phyloP scores from a whole-genome alignment of 1,284 basidiomycete species.

The Puccinia triticina region DNA sequence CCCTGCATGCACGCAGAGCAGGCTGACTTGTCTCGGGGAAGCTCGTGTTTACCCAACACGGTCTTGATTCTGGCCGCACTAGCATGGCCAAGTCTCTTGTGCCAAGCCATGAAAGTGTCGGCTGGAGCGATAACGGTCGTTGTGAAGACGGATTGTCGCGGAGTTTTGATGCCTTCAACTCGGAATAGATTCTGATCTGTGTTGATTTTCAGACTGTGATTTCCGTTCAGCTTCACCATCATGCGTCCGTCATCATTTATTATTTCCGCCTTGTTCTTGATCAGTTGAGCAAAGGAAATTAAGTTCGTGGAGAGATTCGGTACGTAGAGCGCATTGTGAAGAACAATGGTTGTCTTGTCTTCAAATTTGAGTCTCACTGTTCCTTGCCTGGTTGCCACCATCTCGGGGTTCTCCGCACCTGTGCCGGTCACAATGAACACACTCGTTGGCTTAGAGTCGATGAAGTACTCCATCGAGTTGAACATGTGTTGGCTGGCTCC shows the following conservation, averaged over 20 bases:
- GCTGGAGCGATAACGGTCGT: too few species aligned
- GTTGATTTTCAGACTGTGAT: neutral
- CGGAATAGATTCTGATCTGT: too few species aligned
- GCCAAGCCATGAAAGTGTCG: neutral
- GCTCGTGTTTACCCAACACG: neutral
- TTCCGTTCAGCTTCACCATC: neutral
- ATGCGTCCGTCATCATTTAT: too few species aligned
- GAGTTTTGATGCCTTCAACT: too few species aligned
- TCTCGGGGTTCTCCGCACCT: too few species aligned
- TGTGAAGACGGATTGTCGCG: too few species aligned
- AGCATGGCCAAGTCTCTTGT: neutral
- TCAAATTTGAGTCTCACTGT: neutral
- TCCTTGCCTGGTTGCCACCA: too few species aligned
- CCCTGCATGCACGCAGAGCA: neutral
- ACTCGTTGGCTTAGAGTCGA: too few species aligned
- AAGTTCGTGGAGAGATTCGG: neutral
- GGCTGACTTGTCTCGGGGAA: neutral
- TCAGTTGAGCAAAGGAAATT: neutral
- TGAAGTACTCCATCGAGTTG: neutral
- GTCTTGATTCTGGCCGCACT: neutral
- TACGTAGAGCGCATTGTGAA: neutral
- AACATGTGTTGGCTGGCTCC: neutral
- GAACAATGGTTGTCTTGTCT: neutral
- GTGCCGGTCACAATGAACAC: too few species aligned
- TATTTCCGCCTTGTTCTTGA: neutral